Conservation (phyloP, 2,329 filamentous ascomycete species). For the Alternaria atra region DNA sequence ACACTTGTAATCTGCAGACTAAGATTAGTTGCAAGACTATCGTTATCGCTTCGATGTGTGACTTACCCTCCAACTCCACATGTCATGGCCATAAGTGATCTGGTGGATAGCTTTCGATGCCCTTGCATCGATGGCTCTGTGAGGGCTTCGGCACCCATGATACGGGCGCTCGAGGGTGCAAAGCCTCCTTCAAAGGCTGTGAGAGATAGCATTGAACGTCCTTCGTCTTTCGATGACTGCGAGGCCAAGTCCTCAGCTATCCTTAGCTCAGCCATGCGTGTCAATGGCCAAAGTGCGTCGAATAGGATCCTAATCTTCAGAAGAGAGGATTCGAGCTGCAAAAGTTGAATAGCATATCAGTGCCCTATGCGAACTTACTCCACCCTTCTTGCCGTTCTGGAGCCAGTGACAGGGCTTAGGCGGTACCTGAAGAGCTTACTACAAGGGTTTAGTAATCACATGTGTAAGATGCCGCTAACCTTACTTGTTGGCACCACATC, state of each 20-base stretch:
- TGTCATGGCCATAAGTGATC: neutral
- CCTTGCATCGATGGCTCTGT: neutral
- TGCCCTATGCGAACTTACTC: neutral
- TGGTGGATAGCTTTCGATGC: neutral
- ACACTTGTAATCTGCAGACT: neutral
- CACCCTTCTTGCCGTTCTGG: neutral
- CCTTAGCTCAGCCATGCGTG: neutral
- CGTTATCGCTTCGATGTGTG: neutral
- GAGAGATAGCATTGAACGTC: neutral
- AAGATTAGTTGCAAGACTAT: neutral
- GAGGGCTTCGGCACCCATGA: neutral
- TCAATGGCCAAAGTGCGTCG: neutral
- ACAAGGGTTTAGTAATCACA: neutral
- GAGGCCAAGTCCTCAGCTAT: neutral
- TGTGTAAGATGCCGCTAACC: neutral
- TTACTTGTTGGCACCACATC: neutral
- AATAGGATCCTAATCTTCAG: neutral
- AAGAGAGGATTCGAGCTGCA: neutral
- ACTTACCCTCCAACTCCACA: neutral
- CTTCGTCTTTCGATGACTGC: neutral
- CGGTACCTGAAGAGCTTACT: neutral
- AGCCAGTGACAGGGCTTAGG: neutral
- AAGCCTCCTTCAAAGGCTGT: neutral
- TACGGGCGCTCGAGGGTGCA: neutral
- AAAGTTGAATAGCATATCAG: neutral